These are phyloP conservation scores for Tothia fuscella DNA, from an alignment of 2,329 filamentous ascomycete species.

Conservation along the genomic window DNA sequence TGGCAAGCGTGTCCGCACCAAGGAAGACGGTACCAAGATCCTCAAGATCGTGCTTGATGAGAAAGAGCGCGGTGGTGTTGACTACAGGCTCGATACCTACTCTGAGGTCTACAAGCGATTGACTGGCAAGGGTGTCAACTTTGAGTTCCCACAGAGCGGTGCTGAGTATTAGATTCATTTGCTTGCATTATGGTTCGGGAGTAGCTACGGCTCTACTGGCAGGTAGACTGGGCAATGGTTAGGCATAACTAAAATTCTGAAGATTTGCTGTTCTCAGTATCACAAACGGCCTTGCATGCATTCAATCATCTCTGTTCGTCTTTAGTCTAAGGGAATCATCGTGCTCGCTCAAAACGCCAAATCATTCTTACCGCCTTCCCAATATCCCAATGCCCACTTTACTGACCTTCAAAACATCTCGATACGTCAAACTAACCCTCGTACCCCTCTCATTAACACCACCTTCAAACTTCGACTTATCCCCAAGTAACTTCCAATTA, in stretches of 20 bases:
- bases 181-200: not conserved
- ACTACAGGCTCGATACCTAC: constrained; percentile 99
- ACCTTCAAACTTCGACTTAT: constrained; percentile 16
- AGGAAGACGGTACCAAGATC: constrained; percentile 96
- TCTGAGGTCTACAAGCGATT: constrained; percentile 98
- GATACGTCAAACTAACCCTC: constrained; percentile 66
- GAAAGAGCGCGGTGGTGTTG: constrained; percentile 99
- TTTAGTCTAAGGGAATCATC: too few species aligned
- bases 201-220: not conserved
- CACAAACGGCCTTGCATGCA: not conserved
- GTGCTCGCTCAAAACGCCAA: not conserved
- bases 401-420: constrained; percentile 76
- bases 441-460: constrained; percentile 44
- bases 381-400: constrained; percentile 59
- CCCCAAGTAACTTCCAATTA: constrained; percentile 59
- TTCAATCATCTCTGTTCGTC: too few species aligned
- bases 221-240: not conserved
- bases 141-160: constrained; percentile 68
- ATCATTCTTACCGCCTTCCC: constrained; percentile 21
- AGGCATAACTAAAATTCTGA: constrained; percentile 6
- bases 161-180: constrained; percentile 9
- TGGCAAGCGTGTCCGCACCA: constrained; percentile 96
- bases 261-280: not conserved
- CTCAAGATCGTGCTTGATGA: constrained; percentile 99
- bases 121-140: constrained; percentile 90